Percentiles rank a stretch among this genome's conserved stretches.
These are phyloP conservation scores for Rhodotorula mucilaginosa DNA, from an alignment of 1,284 basidiomycete genomes.

Conservation along the genomic window DNA sequence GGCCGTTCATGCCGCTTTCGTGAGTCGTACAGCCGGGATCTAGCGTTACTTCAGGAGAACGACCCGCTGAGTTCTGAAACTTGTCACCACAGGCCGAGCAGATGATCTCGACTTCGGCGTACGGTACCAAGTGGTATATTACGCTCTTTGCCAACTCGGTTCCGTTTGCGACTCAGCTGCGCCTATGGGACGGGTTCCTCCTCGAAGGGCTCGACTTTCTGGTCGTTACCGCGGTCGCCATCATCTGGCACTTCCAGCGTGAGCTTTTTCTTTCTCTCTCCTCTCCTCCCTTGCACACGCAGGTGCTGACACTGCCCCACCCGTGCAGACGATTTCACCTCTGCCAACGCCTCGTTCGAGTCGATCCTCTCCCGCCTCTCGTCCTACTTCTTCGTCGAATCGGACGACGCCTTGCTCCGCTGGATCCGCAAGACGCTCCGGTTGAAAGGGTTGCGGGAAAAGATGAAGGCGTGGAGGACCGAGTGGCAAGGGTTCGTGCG, in stretches of 20 bases:
- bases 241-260: conserved; percentile 88
- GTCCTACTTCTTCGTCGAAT: conserved; percentile 85
- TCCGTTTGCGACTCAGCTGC: conserved; percentile 91
- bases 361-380: conserved; percentile 81
- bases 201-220: conserved; percentile 88
- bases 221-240: conserved; percentile 74
- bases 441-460: conserved; percentile 54
- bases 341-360: conserved; percentile 78
- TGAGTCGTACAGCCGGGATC: neutral
- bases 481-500: conserved; percentile 70
- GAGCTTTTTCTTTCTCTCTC: conserved; percentile 31
- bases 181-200: conserved; percentile 91
- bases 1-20: conserved; percentile 74
- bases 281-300: neutral
- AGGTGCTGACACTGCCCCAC: neutral
- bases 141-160: conserved; percentile 85
- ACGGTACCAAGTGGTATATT: conserved; percentile 99
- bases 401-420: conserved; percentile 71
- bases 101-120: conserved; percentile 86
- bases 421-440: conserved; percentile 74
- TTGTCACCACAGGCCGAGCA: conserved; percentile 61
- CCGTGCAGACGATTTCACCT: conserved; percentile 67
- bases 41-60: neutral
- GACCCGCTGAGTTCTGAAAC: neutral
- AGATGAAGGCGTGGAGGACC: conserved; percentile 66